Conservation (phyloP, 2,329 filamentous ascomycete species). For the Cordyceps cicadae region DNA sequence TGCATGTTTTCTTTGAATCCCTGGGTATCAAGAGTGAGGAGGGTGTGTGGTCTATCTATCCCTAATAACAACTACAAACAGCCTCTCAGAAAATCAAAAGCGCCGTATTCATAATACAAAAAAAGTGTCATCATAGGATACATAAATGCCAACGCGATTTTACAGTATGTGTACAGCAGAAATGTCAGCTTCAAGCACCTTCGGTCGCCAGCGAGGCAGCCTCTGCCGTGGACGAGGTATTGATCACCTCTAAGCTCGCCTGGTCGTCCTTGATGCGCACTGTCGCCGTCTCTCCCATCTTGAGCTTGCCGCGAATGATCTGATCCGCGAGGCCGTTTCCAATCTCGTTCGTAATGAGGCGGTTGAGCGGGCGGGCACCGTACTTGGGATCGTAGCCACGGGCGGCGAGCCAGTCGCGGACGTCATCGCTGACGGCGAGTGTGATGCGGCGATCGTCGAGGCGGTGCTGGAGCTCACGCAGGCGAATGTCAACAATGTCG, state of each 20-base stretch:
- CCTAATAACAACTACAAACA: not conserved
- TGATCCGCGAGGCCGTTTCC: conserved; percentile 81
- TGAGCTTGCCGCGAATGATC: conserved; percentile 80
- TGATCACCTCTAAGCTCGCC: conserved; percentile 45
- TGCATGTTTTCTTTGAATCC: not conserved
- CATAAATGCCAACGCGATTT: not conserved
- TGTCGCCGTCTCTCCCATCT: conserved; percentile 62
- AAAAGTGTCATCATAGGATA: not conserved
- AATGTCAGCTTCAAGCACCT: not conserved
- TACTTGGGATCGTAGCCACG: conserved; percentile 86
- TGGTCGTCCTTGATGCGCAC: conserved; percentile 60
- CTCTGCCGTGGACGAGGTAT: not conserved
- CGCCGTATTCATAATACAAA: not conserved
- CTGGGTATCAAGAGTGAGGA: conserved; percentile 5
- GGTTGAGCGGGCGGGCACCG: conserved; percentile 82
- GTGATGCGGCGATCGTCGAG: conserved; percentile 79
- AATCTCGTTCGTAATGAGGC: conserved; percentile 83
- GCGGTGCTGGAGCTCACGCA: conserved; percentile 73
- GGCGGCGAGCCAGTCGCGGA: conserved; percentile 80
- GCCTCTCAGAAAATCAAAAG: not conserved
- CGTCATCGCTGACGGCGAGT: conserved; percentile 60
- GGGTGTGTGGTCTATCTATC: not conserved
- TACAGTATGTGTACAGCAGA: not conserved
- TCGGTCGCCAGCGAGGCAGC: not conserved
- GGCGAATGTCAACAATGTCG: conserved; percentile 88